Conservation (phyloP, 768 basidiomycete genomes). For the Sporobolomyces phaffii region DNA sequence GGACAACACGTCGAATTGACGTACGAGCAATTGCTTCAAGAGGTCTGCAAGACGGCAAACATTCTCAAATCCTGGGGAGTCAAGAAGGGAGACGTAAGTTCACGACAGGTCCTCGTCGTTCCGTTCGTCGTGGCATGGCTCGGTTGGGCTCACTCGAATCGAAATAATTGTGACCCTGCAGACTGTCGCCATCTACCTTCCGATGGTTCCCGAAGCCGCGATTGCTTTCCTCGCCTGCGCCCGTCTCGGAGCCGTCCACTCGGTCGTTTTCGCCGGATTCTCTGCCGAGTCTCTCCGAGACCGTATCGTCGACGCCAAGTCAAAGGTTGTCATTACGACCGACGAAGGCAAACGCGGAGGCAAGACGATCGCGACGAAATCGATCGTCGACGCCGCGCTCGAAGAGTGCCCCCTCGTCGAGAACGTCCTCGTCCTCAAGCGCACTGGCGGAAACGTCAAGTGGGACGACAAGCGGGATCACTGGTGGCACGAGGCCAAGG, state of each 20-base stretch:
- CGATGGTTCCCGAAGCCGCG: constrained; percentile 81
- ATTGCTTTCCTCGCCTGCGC: constrained; percentile 97
- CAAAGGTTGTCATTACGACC: constrained; percentile 84
- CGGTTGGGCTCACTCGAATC: no score
- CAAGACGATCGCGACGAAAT: constrained; percentile 88
- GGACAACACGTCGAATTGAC: constrained; percentile 67
- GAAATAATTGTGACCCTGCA: no score
- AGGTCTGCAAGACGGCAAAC: constrained; percentile 83
- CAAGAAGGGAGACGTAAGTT: constrained; percentile 74
- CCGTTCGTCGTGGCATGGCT: no score
- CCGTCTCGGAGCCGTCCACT: constrained; percentile 91
- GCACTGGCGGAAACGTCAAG: constrained; percentile 75
- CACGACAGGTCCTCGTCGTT: background rate
- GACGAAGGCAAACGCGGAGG: constrained; percentile 93
- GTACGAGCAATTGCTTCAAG: constrained; percentile 78
- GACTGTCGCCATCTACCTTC: constrained; percentile 84
- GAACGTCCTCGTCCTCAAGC: constrained; percentile 78
- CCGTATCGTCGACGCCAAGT: constrained; percentile 80
- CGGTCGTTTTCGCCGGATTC: constrained; percentile 96
- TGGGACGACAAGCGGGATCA: constrained; percentile 78
- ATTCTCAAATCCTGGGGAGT: constrained; percentile 82
- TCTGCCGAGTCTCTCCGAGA: constrained; percentile 89
- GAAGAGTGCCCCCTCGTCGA: constrained; percentile 77
- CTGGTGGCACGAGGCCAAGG: constrained; percentile 94
- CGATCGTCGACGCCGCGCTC: constrained; percentile 85